A percentile compares a stretch with the other conserved stretches of the same genome.
Evolutionary conservation across 352 stramenopile species (phyloP).

Genomic region (Nothophytophthora sp.): DNA sequence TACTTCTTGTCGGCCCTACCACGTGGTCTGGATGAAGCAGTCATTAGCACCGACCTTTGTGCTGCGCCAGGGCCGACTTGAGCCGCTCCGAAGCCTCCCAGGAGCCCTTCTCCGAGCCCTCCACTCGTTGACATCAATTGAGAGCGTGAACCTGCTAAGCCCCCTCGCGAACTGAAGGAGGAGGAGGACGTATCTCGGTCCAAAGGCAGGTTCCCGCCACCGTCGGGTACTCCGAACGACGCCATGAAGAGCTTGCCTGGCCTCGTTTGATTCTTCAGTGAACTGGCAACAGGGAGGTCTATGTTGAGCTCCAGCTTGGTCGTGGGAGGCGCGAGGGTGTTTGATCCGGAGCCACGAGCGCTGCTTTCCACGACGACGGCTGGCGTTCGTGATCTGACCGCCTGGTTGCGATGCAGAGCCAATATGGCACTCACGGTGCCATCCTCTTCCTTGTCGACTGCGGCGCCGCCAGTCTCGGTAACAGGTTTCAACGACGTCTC

Average conservation of each 20-base stretch:
- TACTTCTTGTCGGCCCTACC: constrained; percentile 7
- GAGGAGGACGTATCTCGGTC: constrained; percentile 1
- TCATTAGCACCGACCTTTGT: constrained; percentile 4
- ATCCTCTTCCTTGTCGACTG: constrained; percentile 1
- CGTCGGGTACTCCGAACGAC: constrained; percentile 1
- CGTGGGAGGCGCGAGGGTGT: background rate
- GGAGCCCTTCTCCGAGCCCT: background rate
- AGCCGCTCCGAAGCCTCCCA: constrained; percentile 4
- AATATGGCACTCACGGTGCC: constrained; percentile 11
- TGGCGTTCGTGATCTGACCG: constrained; percentile 11
- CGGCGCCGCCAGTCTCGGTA: background rate
- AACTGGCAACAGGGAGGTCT: background rate
- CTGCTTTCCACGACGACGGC: constrained; percentile 15
- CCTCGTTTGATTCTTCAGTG: constrained; percentile 5
- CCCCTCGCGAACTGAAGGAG: background rate
- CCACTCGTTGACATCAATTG: background rate
- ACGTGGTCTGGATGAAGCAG: constrained; percentile 3
- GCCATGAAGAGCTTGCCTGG: constrained; percentile 5
- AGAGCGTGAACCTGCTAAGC: constrained; percentile 7
- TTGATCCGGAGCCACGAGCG: background rate
- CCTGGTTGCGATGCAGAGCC: constrained; percentile 13
- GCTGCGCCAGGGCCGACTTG: constrained; percentile 4
- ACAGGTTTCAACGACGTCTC: constrained; percentile 5
- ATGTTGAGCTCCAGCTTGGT: constrained; percentile 5
- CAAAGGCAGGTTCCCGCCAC: constrained; percentile 2